These are phyloP conservation scores for Neurospora cerealis DNA, from an alignment of 495 filamentous ascomycete species.

Conservation along the genomic window DNA sequence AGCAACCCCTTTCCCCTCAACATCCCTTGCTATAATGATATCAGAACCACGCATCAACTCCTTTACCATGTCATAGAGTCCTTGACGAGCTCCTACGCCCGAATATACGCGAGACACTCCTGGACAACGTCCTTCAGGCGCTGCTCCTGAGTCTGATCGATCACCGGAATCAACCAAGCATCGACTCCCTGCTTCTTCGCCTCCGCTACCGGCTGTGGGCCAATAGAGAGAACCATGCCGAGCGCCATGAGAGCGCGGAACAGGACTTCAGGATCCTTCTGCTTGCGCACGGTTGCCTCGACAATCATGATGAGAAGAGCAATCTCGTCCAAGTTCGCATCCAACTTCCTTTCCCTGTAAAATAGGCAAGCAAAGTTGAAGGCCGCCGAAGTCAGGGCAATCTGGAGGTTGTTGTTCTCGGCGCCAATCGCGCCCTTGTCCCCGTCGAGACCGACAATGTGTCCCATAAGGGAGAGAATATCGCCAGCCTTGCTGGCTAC, in stretches of 20 bases:
- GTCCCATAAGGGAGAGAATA: slow-evolving; percentile 30
- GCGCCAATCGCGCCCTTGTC: slow-evolving; percentile 36
- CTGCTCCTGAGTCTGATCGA: slow-evolving; percentile 39
- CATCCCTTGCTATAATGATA: neutral
- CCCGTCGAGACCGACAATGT: slow-evolving; percentile 38
- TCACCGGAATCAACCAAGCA: slow-evolving; percentile 29
- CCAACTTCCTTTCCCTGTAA: slow-evolving; percentile 17
- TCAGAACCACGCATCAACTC: neutral
- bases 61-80: neutral
- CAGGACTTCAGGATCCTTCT: slow-evolving; percentile 70
- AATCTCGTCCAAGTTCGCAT: slow-evolving; percentile 1
- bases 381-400: slow-evolving; percentile 71
- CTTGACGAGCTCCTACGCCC: neutral
- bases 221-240: slow-evolving; percentile 59
- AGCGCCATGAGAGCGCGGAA: slow-evolving; percentile 75
- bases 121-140: slow-evolving; percentile 47
- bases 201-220: slow-evolving; percentile 36
- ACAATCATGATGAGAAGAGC: slow-evolving; percentile 36
- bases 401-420: slow-evolving; percentile 68
- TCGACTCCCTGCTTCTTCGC: slow-evolving; percentile 35
- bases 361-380: slow-evolving; percentile 73
- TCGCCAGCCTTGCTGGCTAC: slow-evolving; percentile 49
- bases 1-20: neutral
- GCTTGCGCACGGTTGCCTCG: slow-evolving; percentile 46
- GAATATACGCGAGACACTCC: slow-evolving; percentile 44